Conservation (phyloP, 345 rosid genomes). For the Theobroma cacao region DNA sequence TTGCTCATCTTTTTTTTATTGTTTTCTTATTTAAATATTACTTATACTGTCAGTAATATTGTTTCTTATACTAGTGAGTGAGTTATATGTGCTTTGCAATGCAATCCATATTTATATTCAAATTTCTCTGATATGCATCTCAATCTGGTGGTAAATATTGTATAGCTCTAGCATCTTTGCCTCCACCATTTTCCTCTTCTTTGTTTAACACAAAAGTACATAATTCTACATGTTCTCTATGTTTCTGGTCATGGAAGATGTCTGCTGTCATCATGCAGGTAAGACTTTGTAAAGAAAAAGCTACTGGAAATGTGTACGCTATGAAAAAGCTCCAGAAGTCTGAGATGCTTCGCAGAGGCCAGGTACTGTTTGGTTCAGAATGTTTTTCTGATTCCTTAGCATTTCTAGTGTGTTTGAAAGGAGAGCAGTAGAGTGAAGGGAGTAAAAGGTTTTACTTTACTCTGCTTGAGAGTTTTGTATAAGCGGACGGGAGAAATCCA, state of each 20-base stretch:
- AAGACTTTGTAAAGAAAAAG: constrained; percentile 47
- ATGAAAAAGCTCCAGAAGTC: constrained; percentile 97
- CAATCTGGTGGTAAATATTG: not conserved
- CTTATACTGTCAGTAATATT: not conserved
- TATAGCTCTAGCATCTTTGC: not conserved
- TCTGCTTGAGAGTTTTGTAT: not conserved
- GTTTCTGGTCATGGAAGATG: not conserved
- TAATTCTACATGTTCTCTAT: too few relatives aligned
- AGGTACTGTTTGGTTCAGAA: constrained; percentile 38
- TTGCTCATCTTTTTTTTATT: not conserved
- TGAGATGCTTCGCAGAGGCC: constrained; percentile 98
- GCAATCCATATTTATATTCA: not conserved
- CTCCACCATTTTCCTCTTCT: not conserved
- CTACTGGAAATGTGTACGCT: constrained; percentile 70
- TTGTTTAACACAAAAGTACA: not conserved
- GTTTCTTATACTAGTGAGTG: not conserved
- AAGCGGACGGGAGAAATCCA: not conserved
- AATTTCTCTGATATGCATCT: constrained; percentile 4
- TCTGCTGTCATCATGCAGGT: constrained; percentile 33
- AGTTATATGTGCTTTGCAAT: not conserved
- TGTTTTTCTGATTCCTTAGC: not conserved
- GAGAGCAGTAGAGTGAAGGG: not conserved
- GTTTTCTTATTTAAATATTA: not conserved
- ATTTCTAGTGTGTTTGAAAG: not conserved
- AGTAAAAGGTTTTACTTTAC: not conserved